These are phyloP conservation scores for Erysiphe pulchra DNA, from an alignment of 2,329 filamentous ascomycete genomes.

Conservation along the genomic window DNA sequence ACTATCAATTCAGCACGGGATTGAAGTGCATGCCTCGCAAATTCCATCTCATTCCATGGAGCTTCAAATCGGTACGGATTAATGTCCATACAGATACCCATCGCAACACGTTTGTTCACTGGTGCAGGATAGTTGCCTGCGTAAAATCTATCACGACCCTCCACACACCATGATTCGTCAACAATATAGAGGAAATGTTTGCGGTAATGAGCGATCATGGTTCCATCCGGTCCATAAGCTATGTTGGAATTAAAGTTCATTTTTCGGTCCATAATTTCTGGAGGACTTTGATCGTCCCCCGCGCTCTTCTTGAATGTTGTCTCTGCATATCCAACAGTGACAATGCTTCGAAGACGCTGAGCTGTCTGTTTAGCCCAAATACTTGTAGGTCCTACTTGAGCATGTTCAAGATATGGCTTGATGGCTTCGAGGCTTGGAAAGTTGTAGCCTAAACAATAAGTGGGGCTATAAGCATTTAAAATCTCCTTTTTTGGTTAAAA, in stretches of 20 bases:
- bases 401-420: not conserved
- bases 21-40: not conserved
- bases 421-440: not conserved
- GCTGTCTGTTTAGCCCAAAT: not conserved
- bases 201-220: not conserved
- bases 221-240: not conserved
- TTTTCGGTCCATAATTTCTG: not conserved
- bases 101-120: not conserved
- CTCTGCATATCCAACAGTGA: slow-evolving; percentile 1
- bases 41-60: not conserved
- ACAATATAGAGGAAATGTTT: slow-evolving; percentile 1
- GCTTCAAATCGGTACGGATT: not conserved
- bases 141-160: not conserved
- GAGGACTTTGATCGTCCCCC: not conserved
- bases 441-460: not conserved
- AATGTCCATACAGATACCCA: slow-evolving; percentile 1
- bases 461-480: not conserved
- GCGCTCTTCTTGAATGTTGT: not conserved
- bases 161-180: not conserved
- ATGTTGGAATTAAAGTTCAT: not conserved
- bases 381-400: not conserved
- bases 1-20: not conserved
- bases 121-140: not conserved
- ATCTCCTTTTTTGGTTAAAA: not conserved
- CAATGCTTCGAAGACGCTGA: not conserved